phyloP scores from a whole-genome alignment of 1,284 basidiomycete genomes.

The Tylopilus sp. region DNA sequence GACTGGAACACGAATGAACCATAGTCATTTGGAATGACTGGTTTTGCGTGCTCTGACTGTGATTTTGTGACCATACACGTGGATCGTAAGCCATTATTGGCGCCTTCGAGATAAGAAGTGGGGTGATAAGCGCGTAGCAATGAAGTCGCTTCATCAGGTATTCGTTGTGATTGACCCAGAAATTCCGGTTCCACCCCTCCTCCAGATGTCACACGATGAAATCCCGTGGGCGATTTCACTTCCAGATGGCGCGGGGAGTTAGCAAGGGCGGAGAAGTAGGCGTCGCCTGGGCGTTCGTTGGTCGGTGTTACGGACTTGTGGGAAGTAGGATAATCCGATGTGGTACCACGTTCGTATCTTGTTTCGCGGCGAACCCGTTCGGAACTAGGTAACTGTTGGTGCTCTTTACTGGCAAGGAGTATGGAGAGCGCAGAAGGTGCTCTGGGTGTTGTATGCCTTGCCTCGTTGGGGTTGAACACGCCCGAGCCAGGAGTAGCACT shows the following conservation, averaged over 20 bases:
- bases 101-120: conserved; percentile 15
- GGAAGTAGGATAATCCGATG: conserved; percentile 20
- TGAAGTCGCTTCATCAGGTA: conserved; percentile 32
- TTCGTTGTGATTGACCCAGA: conserved; percentile 9
- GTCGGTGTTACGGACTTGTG: conserved; percentile 34
- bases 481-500: conserved; percentile 22
- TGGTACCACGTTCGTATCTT: background rate
- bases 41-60: conserved; percentile 22
- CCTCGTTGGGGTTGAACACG: conserved; percentile 29
- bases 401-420: conserved; percentile 46
- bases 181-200: background rate
- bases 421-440: conserved; percentile 54
- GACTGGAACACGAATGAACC: conserved; percentile 23
- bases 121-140: conserved; percentile 29
- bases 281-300: conserved; percentile 23
- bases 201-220: background rate
- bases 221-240: conserved; percentile 2
- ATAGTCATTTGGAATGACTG: conserved; percentile 18
- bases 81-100: conserved; percentile 4
- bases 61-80: conserved; percentile 12
- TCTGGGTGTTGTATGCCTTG: conserved; percentile 24
- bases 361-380: conserved; percentile 13
- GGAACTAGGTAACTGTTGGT: conserved; percentile 1
- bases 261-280: conserved; percentile 19
- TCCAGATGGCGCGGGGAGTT: background rate